These are phyloP conservation scores for Dactylonectria macrodidyma DNA, from an alignment of 2,329 filamentous ascomycete genomes.

Conservation along the genomic window DNA sequence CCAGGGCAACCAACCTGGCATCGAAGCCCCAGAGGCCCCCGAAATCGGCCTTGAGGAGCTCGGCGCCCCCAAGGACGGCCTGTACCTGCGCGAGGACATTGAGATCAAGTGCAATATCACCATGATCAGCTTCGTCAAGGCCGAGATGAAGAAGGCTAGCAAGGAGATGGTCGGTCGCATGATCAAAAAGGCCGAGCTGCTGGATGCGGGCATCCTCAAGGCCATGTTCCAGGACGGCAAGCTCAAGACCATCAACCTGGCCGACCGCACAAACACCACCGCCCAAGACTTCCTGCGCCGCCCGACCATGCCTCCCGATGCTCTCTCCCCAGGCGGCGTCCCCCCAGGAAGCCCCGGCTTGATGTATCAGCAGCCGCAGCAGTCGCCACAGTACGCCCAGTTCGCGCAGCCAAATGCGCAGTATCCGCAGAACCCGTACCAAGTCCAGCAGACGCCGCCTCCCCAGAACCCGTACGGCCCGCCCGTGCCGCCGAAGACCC, in stretches of 20 bases:
- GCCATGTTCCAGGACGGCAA: constrained; percentile 78
- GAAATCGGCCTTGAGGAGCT: constrained; percentile 74
- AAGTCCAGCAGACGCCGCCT: constrained; percentile 27
- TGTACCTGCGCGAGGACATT: constrained; percentile 80
- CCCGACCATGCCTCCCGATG: constrained; percentile 41
- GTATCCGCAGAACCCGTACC: constrained; percentile 36
- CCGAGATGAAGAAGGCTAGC: constrained; percentile 76
- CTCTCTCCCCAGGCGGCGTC: not conserved
- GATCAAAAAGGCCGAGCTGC: constrained; percentile 79
- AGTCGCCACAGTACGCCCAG: constrained; percentile 45
- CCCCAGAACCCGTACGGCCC: constrained; percentile 38
- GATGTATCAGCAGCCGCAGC: constrained; percentile 41
- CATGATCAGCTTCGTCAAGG: constrained; percentile 76
- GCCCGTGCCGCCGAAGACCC: constrained; percentile 44
- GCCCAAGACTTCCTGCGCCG: constrained; percentile 55
- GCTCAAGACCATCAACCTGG: constrained; percentile 72
- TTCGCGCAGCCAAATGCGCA: constrained; percentile 28
- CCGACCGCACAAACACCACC: constrained; percentile 60
- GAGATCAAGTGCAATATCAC: constrained; percentile 80
- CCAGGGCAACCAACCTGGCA: constrained; percentile 76
- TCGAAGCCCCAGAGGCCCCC: constrained; percentile 72
- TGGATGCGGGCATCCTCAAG: constrained; percentile 75
- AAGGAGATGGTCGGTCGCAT: constrained; percentile 78
- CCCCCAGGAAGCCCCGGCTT: constrained; percentile 34
- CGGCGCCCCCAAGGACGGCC: constrained; percentile 73